Conservation (phyloP, 495 filamentous ascomycete genomes). For the Aspergillus heteromorphus region DNA sequence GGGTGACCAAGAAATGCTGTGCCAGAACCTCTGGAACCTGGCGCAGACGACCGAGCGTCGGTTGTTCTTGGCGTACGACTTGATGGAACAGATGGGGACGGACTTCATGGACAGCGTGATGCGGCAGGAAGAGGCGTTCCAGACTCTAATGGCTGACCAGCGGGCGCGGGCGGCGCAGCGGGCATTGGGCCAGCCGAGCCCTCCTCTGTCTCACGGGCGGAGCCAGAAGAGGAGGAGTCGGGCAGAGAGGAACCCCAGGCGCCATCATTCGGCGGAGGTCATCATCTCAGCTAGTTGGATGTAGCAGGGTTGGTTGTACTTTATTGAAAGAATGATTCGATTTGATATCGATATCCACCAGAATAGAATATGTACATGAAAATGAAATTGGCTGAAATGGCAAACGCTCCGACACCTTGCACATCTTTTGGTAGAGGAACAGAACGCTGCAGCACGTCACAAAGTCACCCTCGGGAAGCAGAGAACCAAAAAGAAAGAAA, state of each 20-base stretch:
- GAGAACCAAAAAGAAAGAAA: slow-evolving; percentile 1
- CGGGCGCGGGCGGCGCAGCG: not conserved
- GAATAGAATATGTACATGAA: slow-evolving; percentile 15
- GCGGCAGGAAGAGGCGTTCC: slow-evolving; percentile 2
- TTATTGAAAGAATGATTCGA: too few relatives aligned
- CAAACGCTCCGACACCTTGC: slow-evolving; percentile 34
- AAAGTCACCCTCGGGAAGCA: slow-evolving; percentile 1
- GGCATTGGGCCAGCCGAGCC: too few relatives aligned
- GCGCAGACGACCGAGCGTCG: slow-evolving; percentile 3
- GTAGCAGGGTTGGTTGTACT: too few relatives aligned
- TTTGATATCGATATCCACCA: slow-evolving; percentile 10
- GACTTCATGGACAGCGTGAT: not conserved
- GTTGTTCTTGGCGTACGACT: slow-evolving; percentile 6
- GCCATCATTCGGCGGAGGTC: too few relatives aligned
- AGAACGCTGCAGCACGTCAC: slow-evolving; percentile 17
- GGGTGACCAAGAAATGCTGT: slow-evolving; percentile 9
- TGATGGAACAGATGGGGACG: not conserved
- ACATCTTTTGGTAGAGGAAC: slow-evolving; percentile 15
- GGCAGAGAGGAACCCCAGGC: too few relatives aligned
- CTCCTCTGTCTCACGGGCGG: too few relatives aligned
- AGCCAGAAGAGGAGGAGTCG: too few relatives aligned
- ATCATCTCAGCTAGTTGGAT: too few relatives aligned
- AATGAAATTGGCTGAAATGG: slow-evolving; percentile 13
- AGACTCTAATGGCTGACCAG: not conserved
- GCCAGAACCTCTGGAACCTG: slow-evolving; percentile 7